phyloP scores from a whole-genome alignment of 345 rosid species.

The Eucalyptus regnans region DNA sequence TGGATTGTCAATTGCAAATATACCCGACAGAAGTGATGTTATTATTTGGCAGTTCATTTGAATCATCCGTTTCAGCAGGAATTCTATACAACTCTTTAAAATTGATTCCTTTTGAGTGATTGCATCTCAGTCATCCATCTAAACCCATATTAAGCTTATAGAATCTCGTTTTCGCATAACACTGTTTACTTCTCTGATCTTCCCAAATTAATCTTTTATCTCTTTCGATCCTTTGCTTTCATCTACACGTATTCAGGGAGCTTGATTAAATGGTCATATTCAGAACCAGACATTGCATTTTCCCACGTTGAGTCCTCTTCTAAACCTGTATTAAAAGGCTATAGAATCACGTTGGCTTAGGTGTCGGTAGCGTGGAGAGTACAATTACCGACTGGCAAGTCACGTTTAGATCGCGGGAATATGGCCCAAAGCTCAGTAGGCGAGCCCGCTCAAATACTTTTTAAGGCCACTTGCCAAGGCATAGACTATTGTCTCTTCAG shows the following conservation, averaged over 20 bases:
- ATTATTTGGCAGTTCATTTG: no score
- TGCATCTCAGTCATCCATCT: fast-evolving
- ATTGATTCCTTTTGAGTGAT: not conserved
- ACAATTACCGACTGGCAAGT: not conserved
- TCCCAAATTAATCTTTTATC: no score
- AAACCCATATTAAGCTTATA: not conserved
- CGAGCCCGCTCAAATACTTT: not conserved
- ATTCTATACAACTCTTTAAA: fast-evolving
- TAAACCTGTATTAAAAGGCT: no score
- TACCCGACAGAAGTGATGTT: fast-evolving
- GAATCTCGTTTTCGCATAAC: no score
- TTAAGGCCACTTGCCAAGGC: not conserved
- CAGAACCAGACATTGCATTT: not conserved
- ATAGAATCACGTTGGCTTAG: no score
- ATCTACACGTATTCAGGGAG: not conserved
- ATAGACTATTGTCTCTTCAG: not conserved
- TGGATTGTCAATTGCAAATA: no score
- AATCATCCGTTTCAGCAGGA: fast-evolving
- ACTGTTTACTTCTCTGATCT: fast-evolving
- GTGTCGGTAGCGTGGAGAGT: not conserved
- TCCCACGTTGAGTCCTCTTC: not conserved
- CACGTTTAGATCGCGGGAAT: not conserved
- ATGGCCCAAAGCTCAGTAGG: not conserved
- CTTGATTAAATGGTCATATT: not conserved
- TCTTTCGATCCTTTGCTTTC: not conserved